Percentiles rank a stretch among this genome's conserved stretches.
Conservation (phyloP, 2,329 filamentous ascomycete genomes). For the Xylaria sp. region DNA sequence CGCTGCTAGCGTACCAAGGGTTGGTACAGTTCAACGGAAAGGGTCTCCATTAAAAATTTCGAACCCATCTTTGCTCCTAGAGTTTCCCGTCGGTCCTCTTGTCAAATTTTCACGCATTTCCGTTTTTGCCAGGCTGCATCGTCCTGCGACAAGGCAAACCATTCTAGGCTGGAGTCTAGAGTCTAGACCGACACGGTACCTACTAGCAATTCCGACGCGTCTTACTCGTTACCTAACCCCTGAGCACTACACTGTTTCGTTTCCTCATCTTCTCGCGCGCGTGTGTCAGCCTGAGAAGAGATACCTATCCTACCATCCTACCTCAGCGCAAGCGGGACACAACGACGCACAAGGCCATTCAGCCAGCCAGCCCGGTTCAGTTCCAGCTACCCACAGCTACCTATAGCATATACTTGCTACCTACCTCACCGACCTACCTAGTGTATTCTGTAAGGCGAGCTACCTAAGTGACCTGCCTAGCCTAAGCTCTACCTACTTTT, state of each 20-base stretch:
- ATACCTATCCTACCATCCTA: slow-evolving; percentile 2
- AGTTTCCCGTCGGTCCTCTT: not conserved
- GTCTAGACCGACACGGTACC: slow-evolving; percentile 31
- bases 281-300: slow-evolving; percentile 29
- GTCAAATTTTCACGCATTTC: slow-evolving; percentile 39
- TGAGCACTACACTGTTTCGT: slow-evolving; percentile 20
- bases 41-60: slow-evolving; percentile 1
- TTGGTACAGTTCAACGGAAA: not conserved
- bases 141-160: slow-evolving; percentile 29
- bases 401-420: too few relatives aligned
- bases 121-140: slow-evolving; percentile 34
- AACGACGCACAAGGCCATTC: slow-evolving; percentile 8
- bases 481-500: not conserved
- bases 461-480: not conserved
- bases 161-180: slow-evolving; percentile 26
- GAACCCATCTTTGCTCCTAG: slow-evolving; percentile 3
- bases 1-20: not conserved
- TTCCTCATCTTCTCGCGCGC: slow-evolving; percentile 15
- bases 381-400: not conserved
- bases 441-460: slow-evolving; percentile 1
- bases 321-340: slow-evolving; percentile 14
- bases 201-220: slow-evolving; percentile 32
- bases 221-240: slow-evolving; percentile 19
- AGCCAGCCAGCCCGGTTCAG: not conserved
- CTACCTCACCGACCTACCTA: not conserved